Evolutionary conservation across 805 yeast genomes (phyloP), one percentile per base, ranked within the genome.

Genomic region (Candida montana): DNA sequence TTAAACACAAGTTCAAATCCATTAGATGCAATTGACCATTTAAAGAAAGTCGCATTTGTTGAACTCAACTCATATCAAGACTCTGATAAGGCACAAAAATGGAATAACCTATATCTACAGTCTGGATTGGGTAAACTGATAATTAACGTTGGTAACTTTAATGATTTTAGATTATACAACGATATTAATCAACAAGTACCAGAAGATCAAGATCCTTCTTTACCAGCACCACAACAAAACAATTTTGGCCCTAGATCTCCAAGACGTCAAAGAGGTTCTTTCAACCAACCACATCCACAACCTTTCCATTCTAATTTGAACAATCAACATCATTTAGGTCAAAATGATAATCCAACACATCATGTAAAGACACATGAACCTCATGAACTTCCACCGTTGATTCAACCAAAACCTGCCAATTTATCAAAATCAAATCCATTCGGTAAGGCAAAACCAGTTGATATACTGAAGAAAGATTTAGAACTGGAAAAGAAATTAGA

Each of bases 381-480:
- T 2, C 38, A 43, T 17, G 47, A 46, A 27, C 35, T 45, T 13
- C 52, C 52, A 19, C 50, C 54, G 17, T 33, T 47, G 17, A 44
- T 33, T 21, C 47, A 44, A 18, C 47, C 47, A 37, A 42, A 42
- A 40, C 59, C 59, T 36, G 52, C 48, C 29, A 48, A 59, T 6
- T 41, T 51, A n/a, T 54, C 50, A 34, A 80, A 75, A 51, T 48
- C 74, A 0, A 84, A 79, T 56, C 93, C 95, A 5, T 87, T 88
- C 65, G 95, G 95, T 0, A 66, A 74, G 5, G 96, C 95, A 1
- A 84, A 78, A 62, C 95, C 95, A 2, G 91, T 87, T 6, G 95
- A 87, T 59, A 77, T 83, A 3, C 66, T 79, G 18, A 69, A 84
- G 20, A 79, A 75, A 49, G 78, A 76, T 50, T 63, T 70, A 35